Conservation (phyloP, 805 yeast species). For the Cyberlindnera euphorbiae region DNA sequence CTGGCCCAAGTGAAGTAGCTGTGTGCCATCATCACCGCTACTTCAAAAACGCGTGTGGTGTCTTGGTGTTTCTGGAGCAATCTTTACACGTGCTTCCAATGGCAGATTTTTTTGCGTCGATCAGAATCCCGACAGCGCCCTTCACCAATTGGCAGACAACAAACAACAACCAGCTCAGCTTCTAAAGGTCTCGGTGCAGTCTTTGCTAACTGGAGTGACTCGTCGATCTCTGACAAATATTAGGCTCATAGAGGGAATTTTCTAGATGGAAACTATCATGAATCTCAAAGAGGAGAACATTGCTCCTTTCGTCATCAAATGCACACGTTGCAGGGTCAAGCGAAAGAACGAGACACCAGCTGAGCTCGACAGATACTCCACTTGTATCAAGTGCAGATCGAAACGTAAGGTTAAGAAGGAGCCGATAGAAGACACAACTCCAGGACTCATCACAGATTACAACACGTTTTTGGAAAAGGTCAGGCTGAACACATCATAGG, state of each 20-base stretch:
- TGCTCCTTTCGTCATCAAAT: slow-evolving; percentile 28
- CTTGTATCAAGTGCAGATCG: slow-evolving; percentile 36
- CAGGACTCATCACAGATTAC: slow-evolving; percentile 32
- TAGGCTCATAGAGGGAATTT: no score
- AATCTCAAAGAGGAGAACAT: not conserved
- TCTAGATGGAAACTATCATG: no score
- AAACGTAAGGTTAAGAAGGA: slow-evolving; percentile 33
- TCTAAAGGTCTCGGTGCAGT: no score
- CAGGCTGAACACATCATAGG: slow-evolving; percentile 31
- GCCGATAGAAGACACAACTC: slow-evolving; percentile 5
- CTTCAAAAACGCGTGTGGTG: not conserved
- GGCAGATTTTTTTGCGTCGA: not conserved
- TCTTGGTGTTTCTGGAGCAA: not conserved
- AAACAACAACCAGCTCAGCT: not conserved
- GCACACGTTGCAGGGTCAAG: slow-evolving; percentile 41
- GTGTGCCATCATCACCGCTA: no score
- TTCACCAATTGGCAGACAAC: not conserved
- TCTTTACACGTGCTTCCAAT: not conserved
- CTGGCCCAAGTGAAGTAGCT: no score
- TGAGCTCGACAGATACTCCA: slow-evolving; percentile 35
- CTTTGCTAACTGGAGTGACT: no score
- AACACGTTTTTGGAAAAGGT: slow-evolving; percentile 30
- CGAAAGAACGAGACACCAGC: slow-evolving; percentile 30
- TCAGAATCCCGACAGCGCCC: no score
- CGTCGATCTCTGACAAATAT: no score